A percentile compares a stretch with the other conserved stretches of the same genome.
phyloP scores from a whole-genome alignment of 306 rosid species.

The Cicer arietinum region DNA sequence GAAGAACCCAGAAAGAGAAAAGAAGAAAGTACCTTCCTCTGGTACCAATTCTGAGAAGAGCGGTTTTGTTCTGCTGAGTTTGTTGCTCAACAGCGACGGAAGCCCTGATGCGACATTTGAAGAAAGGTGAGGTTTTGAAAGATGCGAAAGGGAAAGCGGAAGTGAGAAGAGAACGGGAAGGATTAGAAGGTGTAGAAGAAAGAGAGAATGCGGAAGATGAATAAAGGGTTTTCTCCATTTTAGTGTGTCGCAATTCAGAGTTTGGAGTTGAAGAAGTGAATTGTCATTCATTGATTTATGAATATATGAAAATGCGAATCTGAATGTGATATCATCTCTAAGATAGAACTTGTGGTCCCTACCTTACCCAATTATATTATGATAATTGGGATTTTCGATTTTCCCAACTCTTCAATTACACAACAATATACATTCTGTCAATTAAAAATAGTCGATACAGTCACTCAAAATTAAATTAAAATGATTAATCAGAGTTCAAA shows the following conservation, averaged over 20 bases:
- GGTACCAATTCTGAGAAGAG: slow-evolving; percentile 81
- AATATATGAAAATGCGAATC: neutral
- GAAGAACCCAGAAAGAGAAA: neutral
- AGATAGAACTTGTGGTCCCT: slow-evolving; percentile 35
- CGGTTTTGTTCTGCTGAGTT: slow-evolving; percentile 56
- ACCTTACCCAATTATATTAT: slow-evolving; percentile 24
- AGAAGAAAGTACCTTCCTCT: slow-evolving; percentile 71
- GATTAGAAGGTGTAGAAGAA: slow-evolving; percentile 11
- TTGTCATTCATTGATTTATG: neutral
- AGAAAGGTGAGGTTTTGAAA: slow-evolving; percentile 49
- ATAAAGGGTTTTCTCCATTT: slow-evolving; percentile 39
- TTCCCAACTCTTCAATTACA: too few species aligned
- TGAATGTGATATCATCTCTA: slow-evolving; percentile 14
- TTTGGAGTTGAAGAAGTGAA: slow-evolving; percentile 5
- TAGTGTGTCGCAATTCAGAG: neutral
- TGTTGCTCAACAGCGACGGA: slow-evolving; percentile 78
- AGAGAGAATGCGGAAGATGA: slow-evolving; percentile 26
- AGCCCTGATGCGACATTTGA: slow-evolving; percentile 56
- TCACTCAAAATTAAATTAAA: too few species aligned
- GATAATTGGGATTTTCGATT: too few species aligned
- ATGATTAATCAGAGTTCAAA: too few species aligned
- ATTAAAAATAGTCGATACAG: too few species aligned
- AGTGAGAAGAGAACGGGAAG: slow-evolving; percentile 3
- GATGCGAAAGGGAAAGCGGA: slow-evolving; percentile 51
- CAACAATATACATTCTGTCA: too few species aligned